Evolutionary conservation across 2,329 filamentous ascomycete genomes (phyloP), one percentile per base, ranked within the genome.

Genomic region (Apiospora hydei): DNA sequence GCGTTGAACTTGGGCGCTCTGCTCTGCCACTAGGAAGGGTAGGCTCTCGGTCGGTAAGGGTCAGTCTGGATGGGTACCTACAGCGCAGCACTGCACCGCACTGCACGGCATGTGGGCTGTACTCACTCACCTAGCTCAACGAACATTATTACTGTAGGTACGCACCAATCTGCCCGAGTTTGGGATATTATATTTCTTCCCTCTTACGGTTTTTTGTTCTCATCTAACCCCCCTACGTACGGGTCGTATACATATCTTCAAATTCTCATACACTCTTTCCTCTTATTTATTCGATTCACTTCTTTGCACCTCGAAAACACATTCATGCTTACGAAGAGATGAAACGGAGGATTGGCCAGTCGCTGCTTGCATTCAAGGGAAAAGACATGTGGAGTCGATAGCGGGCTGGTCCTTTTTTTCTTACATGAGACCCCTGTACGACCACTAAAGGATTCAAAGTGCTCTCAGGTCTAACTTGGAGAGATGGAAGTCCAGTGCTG

Each of bases 361-460:
- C 18, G 34, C 30, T 38, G 57, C 30, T 38, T 64, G 30, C 10
- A 41, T 41, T n/a, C 34, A n/a, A 64, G 34, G 57, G 57, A 64
- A 38, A 64, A 41, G 7, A 13, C 18, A 7, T n/a, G 57, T 64
- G 57, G 57, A n/a, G 57, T 41, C 57, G 34, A 64, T 41, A 64
- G 34, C 57, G 57, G 57, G 57, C 57, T 41, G 30, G 34, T 38
- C 53, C 53, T 38, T 41, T 41, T 64, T 64, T 64, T 64, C 34
- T 41, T 41, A 64, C 57, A 41, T 64, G 57, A 64, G 57, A 64
- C 21, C 57, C 34, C 57, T 64, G 57, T 38, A 41, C 34, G 41
- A 64, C 57, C 34, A 64, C 57, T 41, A 16, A 38, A 61, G 53
- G 18, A 41, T 38, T 41, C 8, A 30, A 64, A 41, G 57, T 64